A percentile compares a stretch with the other conserved stretches of the same genome.
Conservation (phyloP, 2,329 filamentous ascomycete species). For the Coniochaeta sp. region DNA sequence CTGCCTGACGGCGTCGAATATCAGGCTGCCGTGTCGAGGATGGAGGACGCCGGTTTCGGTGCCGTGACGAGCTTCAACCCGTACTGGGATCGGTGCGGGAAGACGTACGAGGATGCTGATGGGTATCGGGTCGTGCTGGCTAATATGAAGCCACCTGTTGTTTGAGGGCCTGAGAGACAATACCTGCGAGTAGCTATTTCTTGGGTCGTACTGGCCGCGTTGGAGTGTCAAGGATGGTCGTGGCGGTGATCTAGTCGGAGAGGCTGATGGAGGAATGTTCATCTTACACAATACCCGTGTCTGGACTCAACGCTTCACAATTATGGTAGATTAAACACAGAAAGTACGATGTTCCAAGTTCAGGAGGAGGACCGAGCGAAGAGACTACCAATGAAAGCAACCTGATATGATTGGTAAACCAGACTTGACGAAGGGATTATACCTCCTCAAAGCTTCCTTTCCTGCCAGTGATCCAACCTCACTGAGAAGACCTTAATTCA, state of each 20-base stretch:
- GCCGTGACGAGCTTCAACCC: slow-evolving; percentile 31
- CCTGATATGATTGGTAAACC: too few species aligned
- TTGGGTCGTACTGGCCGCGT: background rate
- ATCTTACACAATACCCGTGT: too few species aligned
- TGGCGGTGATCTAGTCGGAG: background rate
- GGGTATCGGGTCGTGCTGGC: slow-evolving; percentile 35
- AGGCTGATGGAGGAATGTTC: too few species aligned
- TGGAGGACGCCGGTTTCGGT: slow-evolving; percentile 25
- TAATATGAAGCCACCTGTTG: slow-evolving; percentile 16
- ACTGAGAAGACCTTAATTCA: too few species aligned
- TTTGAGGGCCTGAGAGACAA: background rate
- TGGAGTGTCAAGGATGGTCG: background rate
- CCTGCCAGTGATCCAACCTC: too few species aligned
- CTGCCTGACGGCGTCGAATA: slow-evolving; percentile 23
- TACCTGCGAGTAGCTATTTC: background rate
- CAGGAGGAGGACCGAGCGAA: too few species aligned
- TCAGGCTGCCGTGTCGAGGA: slow-evolving; percentile 20
- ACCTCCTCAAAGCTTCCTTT: too few species aligned
- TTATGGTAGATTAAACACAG: too few species aligned
- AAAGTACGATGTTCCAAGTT: too few species aligned
- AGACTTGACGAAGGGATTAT: too few species aligned
- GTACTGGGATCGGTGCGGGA: slow-evolving; percentile 35
- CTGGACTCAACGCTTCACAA: too few species aligned
- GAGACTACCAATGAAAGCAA: too few species aligned
- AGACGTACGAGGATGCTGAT: slow-evolving; percentile 36